Base-by-base conservation (phyloP, 2,329 filamentous ascomycete genomes). In the Ceratocystis variospora region DNA sequence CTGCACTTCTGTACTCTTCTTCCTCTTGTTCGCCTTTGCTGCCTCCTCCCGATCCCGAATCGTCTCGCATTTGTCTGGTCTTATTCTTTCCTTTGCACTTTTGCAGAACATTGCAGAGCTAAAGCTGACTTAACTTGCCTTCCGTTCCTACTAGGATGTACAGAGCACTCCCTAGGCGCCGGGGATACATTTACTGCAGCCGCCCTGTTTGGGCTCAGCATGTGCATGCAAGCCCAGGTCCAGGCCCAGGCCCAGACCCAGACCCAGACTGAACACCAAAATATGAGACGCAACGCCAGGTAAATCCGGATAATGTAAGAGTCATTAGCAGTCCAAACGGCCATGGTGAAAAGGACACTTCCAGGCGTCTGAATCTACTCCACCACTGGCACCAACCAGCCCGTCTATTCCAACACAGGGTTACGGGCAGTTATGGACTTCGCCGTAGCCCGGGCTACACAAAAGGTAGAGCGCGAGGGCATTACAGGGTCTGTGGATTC, bases 151-250 rank as follows among this genome's bases (percentile, higher is more conserved):
- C 68, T 61, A 66, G 37, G 37, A 41, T 41, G 45, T 70, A 72
- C 72, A 89, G 87, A 73, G 80, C 22, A 0, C 22, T 25, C 86
- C 5, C 81, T 90, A 68, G 88, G 87, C 65, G 87, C 87, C 55
- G 88, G 88, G 70, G 88, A 90, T 72, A 89, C 87, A 0, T 90
- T 90, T 71, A 83, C 87, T 69, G 87, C 87, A 44, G 87, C 86
- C 68, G 83, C 88, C 74, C 75, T 90, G 62, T 89, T 85, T 74
- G 80, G 78, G 45, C 73, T 88, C 68, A 74, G 81, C 66, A 12
- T 44, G 37, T 46, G 37, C 61, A 44, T 22, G 8, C 61, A 44
- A 45, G 37, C 81, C 78, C 71, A 79, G 79, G 69, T 70, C 71
- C 55, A 71, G 74, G 7, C 31, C 57, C 17, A 37, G 22, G 19